Evolutionary conservation across 1,284 basidiomycete species (phyloP).

Genomic region (Microbotryum silenes-acaulis): DNA sequence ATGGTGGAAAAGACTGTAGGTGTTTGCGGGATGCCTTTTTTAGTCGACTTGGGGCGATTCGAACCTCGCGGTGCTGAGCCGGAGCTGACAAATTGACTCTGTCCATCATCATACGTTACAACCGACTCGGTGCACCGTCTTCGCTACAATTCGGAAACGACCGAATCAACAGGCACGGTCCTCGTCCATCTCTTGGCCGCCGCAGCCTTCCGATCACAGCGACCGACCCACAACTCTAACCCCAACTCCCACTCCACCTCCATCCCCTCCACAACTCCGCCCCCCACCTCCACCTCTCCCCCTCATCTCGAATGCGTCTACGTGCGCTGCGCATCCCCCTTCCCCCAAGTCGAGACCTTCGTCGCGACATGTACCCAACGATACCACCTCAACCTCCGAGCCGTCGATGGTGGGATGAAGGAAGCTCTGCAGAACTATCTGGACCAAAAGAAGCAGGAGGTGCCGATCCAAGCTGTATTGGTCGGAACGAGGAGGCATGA

Average conservation of each 20-base stretch:
- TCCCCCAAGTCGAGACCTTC: constrained; percentile 74
- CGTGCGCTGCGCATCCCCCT: constrained; percentile 83
- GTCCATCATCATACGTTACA: background rate
- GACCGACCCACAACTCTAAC: constrained; percentile 6
- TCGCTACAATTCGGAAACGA: background rate
- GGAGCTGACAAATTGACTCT: background rate
- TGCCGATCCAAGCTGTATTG: constrained; percentile 62
- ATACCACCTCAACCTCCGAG: constrained; percentile 76
- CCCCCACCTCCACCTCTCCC: constrained; percentile 39
- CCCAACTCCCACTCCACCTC: constrained; percentile 28
- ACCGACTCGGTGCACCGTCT: background rate
- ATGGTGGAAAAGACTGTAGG: constrained; percentile 96
- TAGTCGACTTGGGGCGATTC: background rate
- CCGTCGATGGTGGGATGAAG: constrained; percentile 73
- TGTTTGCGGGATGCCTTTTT: constrained; percentile 17
- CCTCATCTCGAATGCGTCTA: constrained; percentile 63
- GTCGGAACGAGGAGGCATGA: constrained; percentile 82
- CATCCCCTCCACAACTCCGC: constrained; percentile 6
- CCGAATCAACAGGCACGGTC: constrained; percentile 63
- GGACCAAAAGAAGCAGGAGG: constrained; percentile 41
- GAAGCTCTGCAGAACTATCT: constrained; percentile 70
- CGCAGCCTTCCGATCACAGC: constrained; percentile 45
- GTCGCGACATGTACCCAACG: constrained; percentile 55
- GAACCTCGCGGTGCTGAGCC: background rate
- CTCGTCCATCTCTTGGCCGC: constrained; percentile 82